Base-by-base conservation (phyloP, 352 stramenopile species). In the Pythium diclinum region DNA sequence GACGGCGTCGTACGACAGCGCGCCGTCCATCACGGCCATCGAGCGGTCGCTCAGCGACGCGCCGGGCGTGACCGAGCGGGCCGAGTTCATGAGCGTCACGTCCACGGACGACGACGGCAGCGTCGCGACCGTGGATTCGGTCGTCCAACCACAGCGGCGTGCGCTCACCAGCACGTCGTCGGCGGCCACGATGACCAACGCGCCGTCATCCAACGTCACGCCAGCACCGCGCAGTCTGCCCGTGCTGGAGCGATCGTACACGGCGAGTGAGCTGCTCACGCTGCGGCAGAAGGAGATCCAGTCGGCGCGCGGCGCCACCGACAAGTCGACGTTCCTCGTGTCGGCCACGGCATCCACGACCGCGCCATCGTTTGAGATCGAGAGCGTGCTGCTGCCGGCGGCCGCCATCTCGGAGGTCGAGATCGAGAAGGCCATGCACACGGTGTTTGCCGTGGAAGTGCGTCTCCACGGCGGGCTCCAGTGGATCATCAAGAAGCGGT, bases 401-500 rank as follows among this genome's bases (percentile, higher is more conserved):
- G 74, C 84, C 54, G 81, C 74, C 16, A 86, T 95, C 67, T 85
- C 80, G 19, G 83, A 92, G 51, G 60, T 88, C 4, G 87, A 95
- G 57, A 88, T 94, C 55, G 87, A 95, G 44, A 93, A 91, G 69
- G 68, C 82, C 17, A 79, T 80, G 49, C 87, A 95, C 70, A 95
- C 85, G 6, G 67, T 93, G 32, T 95, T 95, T 63, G 76, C 82
- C 0, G 69, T 95, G 17, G 83, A 95, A 61, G 85, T 95, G 64
- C 78, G 72, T 19, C 76, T 96, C 21, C 81, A 89, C 46, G 83
- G 82, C 32, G 83, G 84, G 5, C 73, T 94, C n/a, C 81, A 91
- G 61, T 96, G 87, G 87, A 87, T 92, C 66, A 94, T 92, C 44
- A 79, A 89, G 69, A 96, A 96, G 62, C 85, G 87, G 4, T 96